Evolutionary conservation across 2,329 filamentous ascomycete genomes (phyloP), one percentile per base, ranked within the genome.

Genomic region (Thelonectria rubi): DNA sequence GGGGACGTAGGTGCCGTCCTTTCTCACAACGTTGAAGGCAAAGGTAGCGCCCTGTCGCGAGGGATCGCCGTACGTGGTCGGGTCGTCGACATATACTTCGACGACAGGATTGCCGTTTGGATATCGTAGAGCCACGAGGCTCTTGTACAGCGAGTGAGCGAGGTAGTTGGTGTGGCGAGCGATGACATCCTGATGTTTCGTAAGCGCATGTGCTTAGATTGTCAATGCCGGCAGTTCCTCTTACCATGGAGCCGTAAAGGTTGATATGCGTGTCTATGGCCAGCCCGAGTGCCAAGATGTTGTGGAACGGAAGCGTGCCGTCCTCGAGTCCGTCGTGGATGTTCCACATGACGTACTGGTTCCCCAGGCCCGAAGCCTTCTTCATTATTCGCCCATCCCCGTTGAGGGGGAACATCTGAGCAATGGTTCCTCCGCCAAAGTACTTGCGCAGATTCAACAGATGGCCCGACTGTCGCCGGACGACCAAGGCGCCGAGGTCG

Each of bases 381-480:
- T 88, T 73, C 40, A 56, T 60, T 39, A 71, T 63, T 18, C 62
- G 65, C 14, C 53, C 55, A n/a, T 68, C 62, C 17, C 69, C 68
- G 26, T 66, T 68, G 14, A 72, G 54, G 10, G 71, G 71, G 7
- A 63, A 64, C 79, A 85, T 32, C 79, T 81, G 71, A 84, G 84
- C 85, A 81, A 89, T 85, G 1, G 89, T 91, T 10, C 88, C 89
- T 26, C 89, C 89, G 18, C 88, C 89, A 69, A 91, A 91, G 70
- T 89, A 91, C 62, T 80, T 83, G 42, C 86, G 79, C 56, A 80
- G 78, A 53, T 79, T 82, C 45, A 85, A 80, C 54, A 87, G 80
- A 62, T 86, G 80, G 1, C 82, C 83, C 1, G 88, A 85, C 11
- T 80, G 77, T 66, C 80, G 81, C 17, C 86, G 81, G 10, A 89